A percentile compares a stretch with the other conserved stretches of the same genome.
Conservation (phyloP, 75 land plant genomes). For the Picea sitchensis region DNA sequence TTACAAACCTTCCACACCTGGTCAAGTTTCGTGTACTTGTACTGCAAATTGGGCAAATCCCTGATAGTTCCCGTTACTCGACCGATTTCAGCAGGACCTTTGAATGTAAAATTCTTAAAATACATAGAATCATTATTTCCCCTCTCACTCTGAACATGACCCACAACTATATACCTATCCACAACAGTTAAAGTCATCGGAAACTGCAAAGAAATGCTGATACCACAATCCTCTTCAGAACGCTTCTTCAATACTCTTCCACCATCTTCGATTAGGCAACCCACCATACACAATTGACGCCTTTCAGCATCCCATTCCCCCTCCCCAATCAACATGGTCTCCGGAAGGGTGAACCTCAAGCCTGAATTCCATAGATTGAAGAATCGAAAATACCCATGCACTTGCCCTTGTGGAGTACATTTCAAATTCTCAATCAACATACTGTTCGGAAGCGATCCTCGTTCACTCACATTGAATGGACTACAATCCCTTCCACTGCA, state of each 20-base stretch:
- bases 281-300: conserved; percentile 49
- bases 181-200: conserved; percentile 34
- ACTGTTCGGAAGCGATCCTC: conserved; percentile 9
- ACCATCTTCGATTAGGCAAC: conserved; percentile 37
- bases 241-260: conserved; percentile 11
- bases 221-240: conserved; percentile 42
- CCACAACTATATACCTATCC: conserved; percentile 39
- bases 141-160: conserved; percentile 50
- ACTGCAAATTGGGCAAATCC: conserved; percentile 21
- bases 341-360: conserved; percentile 11
- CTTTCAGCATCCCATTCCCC: conserved; percentile 60
- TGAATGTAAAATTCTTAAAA: conserved; percentile 38
- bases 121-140: conserved; percentile 25
- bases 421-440: conserved; percentile 23
- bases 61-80: not conserved
- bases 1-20: conserved; percentile 21
- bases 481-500: conserved; percentile 23
- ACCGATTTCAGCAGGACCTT: not conserved
- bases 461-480: conserved; percentile 20
- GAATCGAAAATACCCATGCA: conserved; percentile 37
- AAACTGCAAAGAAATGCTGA: conserved; percentile 48
- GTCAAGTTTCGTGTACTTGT: conserved; percentile 49
- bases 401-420: conserved; percentile 26
- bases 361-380: conserved; percentile 18
- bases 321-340: conserved; percentile 44